These are phyloP conservation scores for Psilocybe cubensis DNA, from an alignment of 768 basidiomycete species.

Conservation along the genomic window DNA sequence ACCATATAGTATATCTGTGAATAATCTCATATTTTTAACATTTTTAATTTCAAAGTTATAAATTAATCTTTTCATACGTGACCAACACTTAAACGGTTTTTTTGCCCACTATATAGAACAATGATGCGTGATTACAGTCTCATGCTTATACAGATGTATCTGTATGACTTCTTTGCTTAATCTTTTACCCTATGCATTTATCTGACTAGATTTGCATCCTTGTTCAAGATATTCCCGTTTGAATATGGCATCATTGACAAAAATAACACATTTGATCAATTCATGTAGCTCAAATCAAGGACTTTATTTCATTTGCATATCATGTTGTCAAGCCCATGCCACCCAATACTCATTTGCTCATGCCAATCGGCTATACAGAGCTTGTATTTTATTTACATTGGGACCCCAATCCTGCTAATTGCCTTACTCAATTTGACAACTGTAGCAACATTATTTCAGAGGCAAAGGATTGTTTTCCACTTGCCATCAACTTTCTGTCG, in stretches of 20 bases:
- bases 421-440: background rate
- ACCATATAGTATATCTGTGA: no score
- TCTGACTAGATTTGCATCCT: background rate
- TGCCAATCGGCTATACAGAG: background rate
- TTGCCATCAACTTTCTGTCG: background rate
- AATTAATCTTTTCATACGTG: no score
- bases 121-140: no score
- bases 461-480: background rate
- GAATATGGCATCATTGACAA: background rate
- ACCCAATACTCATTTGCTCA: background rate
- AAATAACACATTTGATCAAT: background rate
- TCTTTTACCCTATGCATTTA: background rate
- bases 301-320: background rate
- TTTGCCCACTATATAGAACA: no score
- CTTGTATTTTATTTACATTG: background rate
- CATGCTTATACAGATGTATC: no score
- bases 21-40: no score
- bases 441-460: background rate
- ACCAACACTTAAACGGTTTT: no score
- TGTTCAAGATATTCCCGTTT: background rate
- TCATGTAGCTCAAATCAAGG: background rate
- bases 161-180: background rate
- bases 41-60: no score
- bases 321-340: background rate
- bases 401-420: background rate